A percentile compares a stretch with the other conserved stretches of the same genome.
phyloP scores from a whole-genome alignment of 768 basidiomycete species.

The Mycena belliarum region DNA sequence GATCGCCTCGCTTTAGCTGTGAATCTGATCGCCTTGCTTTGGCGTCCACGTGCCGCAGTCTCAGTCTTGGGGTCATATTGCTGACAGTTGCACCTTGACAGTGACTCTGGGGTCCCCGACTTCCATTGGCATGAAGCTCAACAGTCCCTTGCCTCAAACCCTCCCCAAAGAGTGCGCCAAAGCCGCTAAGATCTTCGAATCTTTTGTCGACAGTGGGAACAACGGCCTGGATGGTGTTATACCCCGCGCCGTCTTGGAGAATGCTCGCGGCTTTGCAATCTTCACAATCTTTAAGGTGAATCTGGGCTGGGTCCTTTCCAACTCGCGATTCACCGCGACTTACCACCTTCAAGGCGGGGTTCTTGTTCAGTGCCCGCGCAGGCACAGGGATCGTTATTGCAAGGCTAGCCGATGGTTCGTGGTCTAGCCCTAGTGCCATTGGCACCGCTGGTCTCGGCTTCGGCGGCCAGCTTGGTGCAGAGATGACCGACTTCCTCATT shows the following conservation, averaged over 20 bases:
- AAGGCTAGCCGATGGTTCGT: slow-evolving; percentile 75
- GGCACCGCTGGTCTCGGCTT: slow-evolving; percentile 90
- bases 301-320: too few relatives aligned
- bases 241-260: slow-evolving; percentile 49
- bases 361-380: slow-evolving; percentile 63
- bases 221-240: slow-evolving; percentile 82
- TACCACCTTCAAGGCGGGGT: slow-evolving; percentile 72
- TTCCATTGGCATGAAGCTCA: slow-evolving; percentile 42
- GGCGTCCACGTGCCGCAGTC: too few relatives aligned
- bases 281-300: slow-evolving; percentile 85
- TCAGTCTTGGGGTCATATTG: too few relatives aligned
- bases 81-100: too few relatives aligned
- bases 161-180: slow-evolving; percentile 85
- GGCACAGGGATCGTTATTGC: slow-evolving; percentile 91
- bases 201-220: slow-evolving; percentile 79
- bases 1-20: too few relatives aligned
- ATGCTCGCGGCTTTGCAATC: slow-evolving; percentile 80
- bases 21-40: too few relatives aligned
- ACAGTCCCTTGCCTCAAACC: slow-evolving; percentile 52
- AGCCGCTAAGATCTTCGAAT: slow-evolving; percentile 84
- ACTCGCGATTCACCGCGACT: too few relatives aligned
- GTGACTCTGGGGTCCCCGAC: too few relatives aligned
- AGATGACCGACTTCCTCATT: slow-evolving; percentile 89
- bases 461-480: slow-evolving; percentile 81
- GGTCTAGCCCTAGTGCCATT: slow-evolving; percentile 95